Evolutionary conservation across 169 alveolate species (phyloP), one percentile per base, ranked within the genome.

Genomic region (Eimeria maxima): DNA sequence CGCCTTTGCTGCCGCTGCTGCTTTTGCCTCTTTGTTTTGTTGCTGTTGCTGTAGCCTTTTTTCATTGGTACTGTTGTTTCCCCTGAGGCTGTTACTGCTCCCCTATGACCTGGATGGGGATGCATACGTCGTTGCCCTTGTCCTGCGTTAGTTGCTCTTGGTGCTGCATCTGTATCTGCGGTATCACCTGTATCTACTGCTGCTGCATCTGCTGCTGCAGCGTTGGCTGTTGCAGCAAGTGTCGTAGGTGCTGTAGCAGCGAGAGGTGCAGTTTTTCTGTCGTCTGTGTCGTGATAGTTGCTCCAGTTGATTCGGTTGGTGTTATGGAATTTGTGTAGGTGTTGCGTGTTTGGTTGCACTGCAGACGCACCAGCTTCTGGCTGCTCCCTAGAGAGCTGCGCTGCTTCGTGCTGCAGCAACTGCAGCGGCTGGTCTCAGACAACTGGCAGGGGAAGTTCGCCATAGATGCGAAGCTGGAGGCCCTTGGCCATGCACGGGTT

Each of bases 371-470:
- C 69, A 71, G 44, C 90, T 83, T 44, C 73, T 83, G 80, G 81
- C 69, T 78, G 89, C 42, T 78, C 7, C 89, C 89, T 13, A 13
- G 89, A 13, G 89, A 78, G 20, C 24, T 78, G 69, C 89, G 89
- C 33, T 78, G 89, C 89, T 78, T n/a, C 89, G 67, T 78, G 89
- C 90, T 91, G 73, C 95, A 91, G 90, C 84, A 71, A 90, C 95
- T 91, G 90, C 69, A 71, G 63, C 90, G 90, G 38, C 45, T 83
- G 33, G 81, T 91, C 1, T 83, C 90, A 6, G 86, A 91, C 60
- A 89, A 89, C 44, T 91, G 95, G 95, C 83, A 71, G 65, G 95
- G 95, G 20, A 91, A 91, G 95, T 74, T 76, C n/a, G 74, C 78
- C 81, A 27, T 91, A 29, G 95, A 91, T 63, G 90, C 90, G 69